phyloP scores from a whole-genome alignment of 75 land plant genomes.

The Pinus albicaulis region DNA sequence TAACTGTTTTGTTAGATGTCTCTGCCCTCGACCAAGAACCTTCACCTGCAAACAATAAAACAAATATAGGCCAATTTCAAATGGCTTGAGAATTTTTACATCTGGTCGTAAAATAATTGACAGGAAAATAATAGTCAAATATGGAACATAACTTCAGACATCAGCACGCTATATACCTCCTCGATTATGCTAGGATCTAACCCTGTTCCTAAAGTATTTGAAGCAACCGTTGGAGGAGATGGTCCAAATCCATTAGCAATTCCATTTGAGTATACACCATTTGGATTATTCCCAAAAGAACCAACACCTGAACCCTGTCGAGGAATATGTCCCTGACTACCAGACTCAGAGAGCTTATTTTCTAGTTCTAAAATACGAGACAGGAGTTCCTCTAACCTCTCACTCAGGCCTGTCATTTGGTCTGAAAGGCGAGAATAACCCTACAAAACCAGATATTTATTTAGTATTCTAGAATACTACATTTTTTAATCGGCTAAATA shows the following conservation, averaged over 20 bases:
- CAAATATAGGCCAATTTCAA: neutral
- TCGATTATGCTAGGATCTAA: neutral
- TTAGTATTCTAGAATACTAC: neutral
- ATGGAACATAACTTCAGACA: neutral
- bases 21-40: slow-evolving; percentile 8
- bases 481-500: neutral
- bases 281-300: slow-evolving; percentile 10
- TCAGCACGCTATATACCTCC: slow-evolving; percentile 7
- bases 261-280: neutral
- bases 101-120: neutral
- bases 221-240: neutral
- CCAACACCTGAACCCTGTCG: slow-evolving; percentile 10
- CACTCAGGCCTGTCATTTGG: slow-evolving; percentile 11
- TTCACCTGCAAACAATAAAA: slow-evolving; percentile 11
- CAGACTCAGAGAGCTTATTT: neutral
- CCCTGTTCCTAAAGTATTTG: slow-evolving; percentile 5
- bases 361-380: slow-evolving; percentile 13
- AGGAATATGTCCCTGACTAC: slow-evolving; percentile 7
- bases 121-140: neutral
- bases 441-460: neutral
- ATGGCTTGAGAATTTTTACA: neutral
- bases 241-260: neutral
- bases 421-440: neutral
- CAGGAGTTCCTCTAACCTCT: slow-evolving; percentile 12
- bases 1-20: slow-evolving; percentile 13